phyloP scores from a whole-genome alignment of 352 stramenopile genomes.

The Phytophthora tentaculata region DNA sequence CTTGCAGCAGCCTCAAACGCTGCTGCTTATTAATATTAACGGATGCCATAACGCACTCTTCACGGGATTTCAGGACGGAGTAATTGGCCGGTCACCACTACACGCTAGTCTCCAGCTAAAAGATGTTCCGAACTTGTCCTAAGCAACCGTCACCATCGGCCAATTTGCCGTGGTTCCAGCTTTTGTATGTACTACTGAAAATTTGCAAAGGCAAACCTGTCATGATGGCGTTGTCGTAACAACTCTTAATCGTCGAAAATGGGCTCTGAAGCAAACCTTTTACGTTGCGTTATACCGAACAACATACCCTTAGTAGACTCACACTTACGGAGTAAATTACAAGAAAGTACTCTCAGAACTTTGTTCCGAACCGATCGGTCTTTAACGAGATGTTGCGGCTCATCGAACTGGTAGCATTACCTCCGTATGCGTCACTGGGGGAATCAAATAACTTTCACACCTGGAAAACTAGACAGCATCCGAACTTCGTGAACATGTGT shows the following conservation, averaged over 20 bases:
- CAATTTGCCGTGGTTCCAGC: slow-evolving; percentile 31
- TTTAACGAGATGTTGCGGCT: slow-evolving; percentile 7
- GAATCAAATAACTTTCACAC: no score
- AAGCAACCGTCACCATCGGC: slow-evolving; percentile 20
- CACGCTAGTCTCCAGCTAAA: neutral
- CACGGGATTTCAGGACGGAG: slow-evolving; percentile 7
- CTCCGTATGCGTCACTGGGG: no score
- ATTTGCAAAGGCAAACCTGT: slow-evolving; percentile 39
- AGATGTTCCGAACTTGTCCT: slow-evolving; percentile 3
- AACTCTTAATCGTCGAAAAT: neutral
- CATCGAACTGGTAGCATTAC: neutral
- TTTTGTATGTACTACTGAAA: slow-evolving; percentile 36
- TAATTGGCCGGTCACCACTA: slow-evolving; percentile 15
- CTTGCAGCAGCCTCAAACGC: slow-evolving; percentile 3
- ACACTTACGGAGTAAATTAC: slow-evolving; percentile 3
- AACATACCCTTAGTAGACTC: neutral
- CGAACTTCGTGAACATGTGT: no score
- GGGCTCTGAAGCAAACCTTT: neutral
- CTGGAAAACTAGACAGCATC: no score
- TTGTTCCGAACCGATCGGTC: no score
- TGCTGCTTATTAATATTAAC: slow-evolving; percentile 19
- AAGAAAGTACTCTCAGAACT: neutral
- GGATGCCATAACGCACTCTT: neutral
- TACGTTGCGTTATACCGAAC: slow-evolving; percentile 6
- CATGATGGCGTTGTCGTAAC: slow-evolving; percentile 29